phyloP scores from a whole-genome alignment of 257 asterid genomes.

The Pogostemon cablin region DNA sequence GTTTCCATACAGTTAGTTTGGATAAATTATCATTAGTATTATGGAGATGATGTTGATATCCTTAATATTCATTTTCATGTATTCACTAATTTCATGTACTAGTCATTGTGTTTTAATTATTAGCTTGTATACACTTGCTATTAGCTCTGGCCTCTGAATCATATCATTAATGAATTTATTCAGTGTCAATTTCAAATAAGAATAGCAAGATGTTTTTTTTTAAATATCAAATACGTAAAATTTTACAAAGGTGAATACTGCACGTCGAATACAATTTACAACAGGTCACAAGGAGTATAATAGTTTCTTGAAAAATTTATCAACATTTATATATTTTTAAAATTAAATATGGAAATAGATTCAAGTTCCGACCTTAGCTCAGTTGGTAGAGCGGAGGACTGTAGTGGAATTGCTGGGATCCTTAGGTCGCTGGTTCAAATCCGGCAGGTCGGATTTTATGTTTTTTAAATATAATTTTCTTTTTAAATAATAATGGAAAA shows the following conservation, averaged over 20 bases:
- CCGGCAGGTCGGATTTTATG: constrained; percentile 77
- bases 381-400: constrained; percentile 52
- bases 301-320: too few relatives aligned
- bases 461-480: not conserved
- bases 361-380: constrained; percentile 40
- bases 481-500: not conserved
- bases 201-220: too few relatives aligned
- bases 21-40: not conserved
- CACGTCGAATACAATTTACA: too few relatives aligned
- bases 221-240: too few relatives aligned
- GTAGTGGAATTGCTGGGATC: constrained; percentile 43
- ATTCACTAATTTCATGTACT: too few relatives aligned
- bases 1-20: not conserved
- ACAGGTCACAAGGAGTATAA: too few relatives aligned
- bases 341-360: accelerated
- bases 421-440: constrained; percentile 96
- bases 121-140: too few relatives aligned
- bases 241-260: too few relatives aligned
- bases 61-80: not conserved
- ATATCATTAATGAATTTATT: too few relatives aligned
- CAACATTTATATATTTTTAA: not conserved
- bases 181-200: too few relatives aligned
- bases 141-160: too few relatives aligned
- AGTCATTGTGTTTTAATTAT: too few relatives aligned
- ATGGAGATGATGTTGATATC: constrained; percentile 15